phyloP scores from a whole-genome alignment of 495 filamentous ascomycete species.

The Chaetomium cochliodes region DNA sequence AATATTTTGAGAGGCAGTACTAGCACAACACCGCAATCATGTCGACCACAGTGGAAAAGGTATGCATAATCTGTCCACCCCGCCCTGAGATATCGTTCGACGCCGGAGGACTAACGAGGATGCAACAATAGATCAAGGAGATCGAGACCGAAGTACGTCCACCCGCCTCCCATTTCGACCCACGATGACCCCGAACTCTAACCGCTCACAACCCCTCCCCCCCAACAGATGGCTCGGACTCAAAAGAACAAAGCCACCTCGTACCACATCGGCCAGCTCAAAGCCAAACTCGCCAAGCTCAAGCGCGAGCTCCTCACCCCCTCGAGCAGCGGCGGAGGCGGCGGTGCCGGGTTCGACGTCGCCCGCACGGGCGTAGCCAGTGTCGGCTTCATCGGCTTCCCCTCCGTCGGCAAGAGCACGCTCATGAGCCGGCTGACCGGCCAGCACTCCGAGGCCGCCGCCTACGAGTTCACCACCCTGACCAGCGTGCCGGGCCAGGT shows the following conservation, averaged over 20 bases:
- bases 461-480: conserved; percentile 97
- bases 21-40: conserved; percentile 56
- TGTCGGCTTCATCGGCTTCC: conserved; percentile 85
- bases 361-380: conserved; percentile 96
- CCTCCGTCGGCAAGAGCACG: conserved; percentile 97
- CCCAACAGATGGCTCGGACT: conserved; percentile 78
- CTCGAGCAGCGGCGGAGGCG: conserved; percentile 74
- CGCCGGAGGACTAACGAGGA: conserved; percentile 17
- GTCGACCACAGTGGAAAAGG: conserved; percentile 96
- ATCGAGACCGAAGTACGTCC: conserved; percentile 82
- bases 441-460: conserved; percentile 94
- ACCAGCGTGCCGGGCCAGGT: conserved; percentile 98
- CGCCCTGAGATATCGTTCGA: background rate
- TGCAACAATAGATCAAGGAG: conserved; percentile 84
- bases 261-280: conserved; percentile 83
- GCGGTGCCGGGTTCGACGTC: conserved; percentile 93
- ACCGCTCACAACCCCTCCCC: conserved; percentile 16
- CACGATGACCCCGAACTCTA: conserved; percentile 24
- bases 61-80: conserved; percentile 39
- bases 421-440: conserved; percentile 93
- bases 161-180: conserved; percentile 12
- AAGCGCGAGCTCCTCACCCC: conserved; percentile 94
- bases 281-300: conserved; percentile 97
- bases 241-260: conserved; percentile 99
- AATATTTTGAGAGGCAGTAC: background rate